A percentile compares a stretch with the other conserved stretches of the same genome.
phyloP scores from a whole-genome alignment of 352 stramenopile species.

The Pythium graminicola region DNA sequence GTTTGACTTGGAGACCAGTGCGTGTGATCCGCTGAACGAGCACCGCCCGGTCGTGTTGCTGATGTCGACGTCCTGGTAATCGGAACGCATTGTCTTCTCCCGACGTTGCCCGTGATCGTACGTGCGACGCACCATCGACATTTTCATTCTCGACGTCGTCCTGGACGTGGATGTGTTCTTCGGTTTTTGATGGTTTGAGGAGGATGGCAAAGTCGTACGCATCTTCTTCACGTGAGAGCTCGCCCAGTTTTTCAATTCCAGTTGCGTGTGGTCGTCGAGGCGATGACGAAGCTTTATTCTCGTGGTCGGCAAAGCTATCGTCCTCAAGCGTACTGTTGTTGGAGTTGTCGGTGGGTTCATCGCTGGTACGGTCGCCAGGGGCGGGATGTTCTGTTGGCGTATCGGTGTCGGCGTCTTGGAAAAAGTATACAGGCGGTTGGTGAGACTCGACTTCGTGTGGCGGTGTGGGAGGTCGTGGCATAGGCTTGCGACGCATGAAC shows the following conservation, averaged over 20 bases:
- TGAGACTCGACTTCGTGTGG: neutral
- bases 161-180: conserved; percentile 33
- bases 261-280: neutral
- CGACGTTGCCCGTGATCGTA: conserved; percentile 6
- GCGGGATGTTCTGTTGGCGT: conserved; percentile 2
- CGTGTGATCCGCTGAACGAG: conserved; percentile 52
- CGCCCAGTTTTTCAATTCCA: conserved; percentile 37
- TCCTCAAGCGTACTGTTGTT: neutral
- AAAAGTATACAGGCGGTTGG: conserved; percentile 14
- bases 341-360: neutral
- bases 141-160: neutral
- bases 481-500: conserved; percentile 16
- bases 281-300: neutral
- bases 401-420: conserved; percentile 24
- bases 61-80: too few relatives aligned
- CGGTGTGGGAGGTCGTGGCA: neutral
- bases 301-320: neutral
- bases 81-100: too few relatives aligned
- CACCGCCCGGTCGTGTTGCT: conserved; percentile 25
- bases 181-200: conserved; percentile 62
- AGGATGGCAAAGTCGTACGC: conserved; percentile 85
- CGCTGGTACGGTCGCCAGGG: neutral
- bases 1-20: conserved; percentile 66
- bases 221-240: conserved; percentile 60
- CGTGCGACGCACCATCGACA: neutral